phyloP scores from a whole-genome alignment of 805 yeast genomes.

The Candida stauntonica region DNA sequence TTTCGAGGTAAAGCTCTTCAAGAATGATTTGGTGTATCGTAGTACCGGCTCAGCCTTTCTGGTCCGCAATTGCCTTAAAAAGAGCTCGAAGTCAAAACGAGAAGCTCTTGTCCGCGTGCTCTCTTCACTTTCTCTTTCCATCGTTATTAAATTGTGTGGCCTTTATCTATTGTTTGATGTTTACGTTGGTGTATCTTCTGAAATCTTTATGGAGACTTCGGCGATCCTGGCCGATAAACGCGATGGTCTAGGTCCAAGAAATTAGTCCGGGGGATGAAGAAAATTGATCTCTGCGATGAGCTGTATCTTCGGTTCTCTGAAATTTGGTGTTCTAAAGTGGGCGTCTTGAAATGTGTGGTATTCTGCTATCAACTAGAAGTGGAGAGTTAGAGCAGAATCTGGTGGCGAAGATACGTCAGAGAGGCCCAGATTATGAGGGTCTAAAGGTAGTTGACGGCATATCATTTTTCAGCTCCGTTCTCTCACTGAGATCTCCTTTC shows the following conservation, averaged over 20 bases:
- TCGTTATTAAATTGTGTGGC: background rate
- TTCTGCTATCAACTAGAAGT: slow-evolving; percentile 32
- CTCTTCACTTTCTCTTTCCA: slow-evolving; percentile 11
- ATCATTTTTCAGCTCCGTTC: slow-evolving; percentile 48
- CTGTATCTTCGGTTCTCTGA: background rate
- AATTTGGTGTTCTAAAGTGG: too few species aligned
- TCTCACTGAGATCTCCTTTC: slow-evolving; percentile 77
- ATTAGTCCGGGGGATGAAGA: too few species aligned
- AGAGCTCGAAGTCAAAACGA: slow-evolving; percentile 77
- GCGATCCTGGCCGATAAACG: too few species aligned
- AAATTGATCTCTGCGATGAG: too few species aligned
- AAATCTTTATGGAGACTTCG: too few species aligned
- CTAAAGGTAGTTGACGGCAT: slow-evolving; percentile 3
- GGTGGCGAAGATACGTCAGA: slow-evolving; percentile 41
- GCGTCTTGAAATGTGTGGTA: slow-evolving; percentile 48
- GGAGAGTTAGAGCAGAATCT: slow-evolving; percentile 17
- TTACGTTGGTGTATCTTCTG: too few species aligned
- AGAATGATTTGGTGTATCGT: slow-evolving; percentile 77
- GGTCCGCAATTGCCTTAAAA: slow-evolving; percentile 64
- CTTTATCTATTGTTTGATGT: too few species aligned
- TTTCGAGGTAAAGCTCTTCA: slow-evolving; percentile 59
- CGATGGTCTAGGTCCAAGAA: too few species aligned
- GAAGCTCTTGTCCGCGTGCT: slow-evolving; percentile 16
- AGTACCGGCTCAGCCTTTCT: slow-evolving; percentile 86
- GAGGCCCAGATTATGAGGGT: slow-evolving; percentile 59